Evolutionary conservation across 352 stramenopile genomes (phyloP).

Genomic region (Globisporangium spinosum): DNA sequence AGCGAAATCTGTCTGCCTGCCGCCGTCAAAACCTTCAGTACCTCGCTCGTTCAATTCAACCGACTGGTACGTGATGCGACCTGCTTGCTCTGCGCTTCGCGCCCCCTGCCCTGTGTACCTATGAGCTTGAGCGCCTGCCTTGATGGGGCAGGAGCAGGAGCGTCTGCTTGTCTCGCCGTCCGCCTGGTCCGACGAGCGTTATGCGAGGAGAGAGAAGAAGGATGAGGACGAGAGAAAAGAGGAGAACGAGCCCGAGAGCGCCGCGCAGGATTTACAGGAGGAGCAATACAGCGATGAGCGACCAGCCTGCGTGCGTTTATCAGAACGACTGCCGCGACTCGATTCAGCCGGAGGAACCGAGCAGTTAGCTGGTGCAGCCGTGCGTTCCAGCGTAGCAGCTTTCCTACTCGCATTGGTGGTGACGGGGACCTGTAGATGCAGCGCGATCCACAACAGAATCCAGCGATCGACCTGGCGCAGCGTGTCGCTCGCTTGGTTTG

Average conservation of each 20-base stretch:
- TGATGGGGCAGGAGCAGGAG: not conserved
- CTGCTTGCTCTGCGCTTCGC: not conserved
- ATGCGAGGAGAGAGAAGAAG: not conserved
- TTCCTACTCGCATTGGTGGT: not conserved
- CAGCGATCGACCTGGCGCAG: not conserved
- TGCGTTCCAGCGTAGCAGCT: not conserved
- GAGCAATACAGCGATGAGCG: not conserved
- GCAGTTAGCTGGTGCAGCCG: not conserved
- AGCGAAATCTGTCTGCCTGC: conserved; percentile 23
- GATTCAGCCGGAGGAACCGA: not conserved
- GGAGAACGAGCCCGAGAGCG: not conserved
- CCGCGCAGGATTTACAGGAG: conserved; percentile 1
- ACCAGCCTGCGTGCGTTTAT: not conserved
- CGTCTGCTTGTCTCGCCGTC: not conserved
- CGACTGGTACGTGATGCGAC: conserved; percentile 69
- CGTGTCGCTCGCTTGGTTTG: not conserved
- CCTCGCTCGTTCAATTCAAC: conserved; percentile 87
- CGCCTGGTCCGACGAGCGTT: not conserved
- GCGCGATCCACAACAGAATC: not conserved
- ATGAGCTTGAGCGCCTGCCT: not conserved
- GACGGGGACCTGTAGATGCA: not conserved
- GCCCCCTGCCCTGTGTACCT: conserved; percentile 1
- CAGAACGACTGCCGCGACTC: too few species aligned
- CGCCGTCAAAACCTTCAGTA: conserved; percentile 70
- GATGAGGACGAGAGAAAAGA: conserved; percentile 2